Percentiles rank a stretch among this genome's conserved stretches.
These are phyloP conservation scores for Candida sp. DNA, from an alignment of 1,139 yeast species.

Conservation along the genomic window DNA sequence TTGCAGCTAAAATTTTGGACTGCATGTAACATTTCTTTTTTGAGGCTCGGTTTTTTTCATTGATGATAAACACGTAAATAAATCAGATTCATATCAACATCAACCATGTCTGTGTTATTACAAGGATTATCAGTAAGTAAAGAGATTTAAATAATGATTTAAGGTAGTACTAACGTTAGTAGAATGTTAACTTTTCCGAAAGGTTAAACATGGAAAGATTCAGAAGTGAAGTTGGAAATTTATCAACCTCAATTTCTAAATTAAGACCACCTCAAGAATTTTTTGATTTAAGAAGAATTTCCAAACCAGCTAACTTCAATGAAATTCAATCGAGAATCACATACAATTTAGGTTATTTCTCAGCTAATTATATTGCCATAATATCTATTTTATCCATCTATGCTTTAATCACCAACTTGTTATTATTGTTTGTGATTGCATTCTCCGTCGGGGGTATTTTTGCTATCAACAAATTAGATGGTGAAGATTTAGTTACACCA, in stretches of 20 bases:
- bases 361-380: constrained; percentile 80
- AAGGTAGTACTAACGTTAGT: constrained; percentile 12
- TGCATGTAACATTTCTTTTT: background rate
- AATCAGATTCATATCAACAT: background rate
- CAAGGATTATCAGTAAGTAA: constrained; percentile 3
- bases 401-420: constrained; percentile 73
- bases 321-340: constrained; percentile 87
- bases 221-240: constrained; percentile 31
- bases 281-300: constrained; percentile 83
- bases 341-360: constrained; percentile 83
- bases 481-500: constrained; percentile 75
- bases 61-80: background rate
- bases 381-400: constrained; percentile 59
- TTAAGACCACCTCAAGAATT: constrained; percentile 91
- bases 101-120: constrained; percentile 1
- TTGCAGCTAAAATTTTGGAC: no score
- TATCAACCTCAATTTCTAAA: constrained; percentile 67
- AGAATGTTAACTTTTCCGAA: constrained; percentile 45
- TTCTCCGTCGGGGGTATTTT: constrained; percentile 67
- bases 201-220: constrained; percentile 51
- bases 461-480: constrained; percentile 76
- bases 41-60: background rate
- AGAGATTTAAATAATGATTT: background rate
- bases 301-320: constrained; percentile 86
- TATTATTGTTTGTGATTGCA: constrained; percentile 77